phyloP scores from a whole-genome alignment of 257 asterid genomes.

The Apocynum venetum region DNA sequence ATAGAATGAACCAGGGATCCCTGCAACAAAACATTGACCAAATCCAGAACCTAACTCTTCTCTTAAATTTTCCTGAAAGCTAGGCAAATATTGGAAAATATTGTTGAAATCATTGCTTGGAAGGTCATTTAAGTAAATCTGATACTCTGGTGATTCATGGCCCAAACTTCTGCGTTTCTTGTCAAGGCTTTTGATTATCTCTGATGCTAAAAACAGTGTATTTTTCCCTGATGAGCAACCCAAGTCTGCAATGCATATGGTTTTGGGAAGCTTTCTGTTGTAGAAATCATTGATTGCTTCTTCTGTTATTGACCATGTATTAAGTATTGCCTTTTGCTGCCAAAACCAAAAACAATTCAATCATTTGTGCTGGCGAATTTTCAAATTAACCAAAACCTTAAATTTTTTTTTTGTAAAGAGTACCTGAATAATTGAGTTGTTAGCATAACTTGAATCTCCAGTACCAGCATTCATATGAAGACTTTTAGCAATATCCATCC shows the following conservation, averaged over 20 bases:
- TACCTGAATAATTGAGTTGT: slow-evolving; percentile 25
- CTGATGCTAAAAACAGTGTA: slow-evolving; percentile 23
- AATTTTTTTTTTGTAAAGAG: too few relatives aligned
- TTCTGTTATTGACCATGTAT: too few relatives aligned
- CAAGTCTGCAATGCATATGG: slow-evolving; percentile 46
- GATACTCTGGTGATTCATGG: slow-evolving; percentile 37
- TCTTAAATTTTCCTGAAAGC: slow-evolving; percentile 23
- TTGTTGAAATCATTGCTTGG: slow-evolving; percentile 64
- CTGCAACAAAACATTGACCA: slow-evolving; percentile 37
- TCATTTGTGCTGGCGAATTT: too few relatives aligned
- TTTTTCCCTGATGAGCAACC: slow-evolving; percentile 73
- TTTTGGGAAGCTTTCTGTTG: slow-evolving; percentile 15
- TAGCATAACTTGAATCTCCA: slow-evolving; percentile 23
- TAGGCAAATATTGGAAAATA: slow-evolving; percentile 42
- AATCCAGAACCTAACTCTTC: slow-evolving; percentile 23
- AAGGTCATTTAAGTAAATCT: slow-evolving; percentile 55
- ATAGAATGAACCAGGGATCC: slow-evolving; percentile 61
- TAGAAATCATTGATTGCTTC: slow-evolving; percentile 20
- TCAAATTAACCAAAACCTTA: too few relatives aligned
- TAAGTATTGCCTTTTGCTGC: slow-evolving; percentile 12
- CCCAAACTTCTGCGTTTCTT: slow-evolving; percentile 1
- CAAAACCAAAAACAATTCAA: neutral
- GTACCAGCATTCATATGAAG: slow-evolving; percentile 27
- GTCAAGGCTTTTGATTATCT: slow-evolving; percentile 14
- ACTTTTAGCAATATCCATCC: slow-evolving; percentile 14